Base-by-base conservation (phyloP, 257 asterid genomes). In the Capsicum pubescens region DNA sequence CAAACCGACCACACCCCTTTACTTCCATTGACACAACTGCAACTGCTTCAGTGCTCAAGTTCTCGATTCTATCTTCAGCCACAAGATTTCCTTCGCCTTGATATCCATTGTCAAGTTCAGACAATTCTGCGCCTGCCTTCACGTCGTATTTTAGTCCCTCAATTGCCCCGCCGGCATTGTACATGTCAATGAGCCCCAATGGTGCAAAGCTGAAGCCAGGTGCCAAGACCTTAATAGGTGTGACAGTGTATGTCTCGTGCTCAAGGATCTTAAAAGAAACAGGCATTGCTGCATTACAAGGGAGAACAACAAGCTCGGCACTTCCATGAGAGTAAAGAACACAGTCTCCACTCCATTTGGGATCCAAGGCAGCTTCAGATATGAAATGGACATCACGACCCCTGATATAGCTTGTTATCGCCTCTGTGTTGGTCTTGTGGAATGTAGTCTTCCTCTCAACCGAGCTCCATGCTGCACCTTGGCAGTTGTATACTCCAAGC, bases 391-490 rank as follows among this genome's bases (percentile, higher is more conserved):
- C 98, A 42, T 94, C 98, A 2, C 93, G 88, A 17, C 94, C 96
- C 72, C 88, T 88, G 5, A 93, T 35, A 83, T 92, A 89, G 56
- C 97, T 96, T 0, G 96, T 88, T 72, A 94, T 80, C 0, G 94
- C 87, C 10, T 91, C 97, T 0, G 94, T 79, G n/a, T 84, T 87
- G 0, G 97, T 92, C 44, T 89, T 87, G 89, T 93, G 98, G 90
- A 92, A 91, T 7, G 94, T 93, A 87, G 90, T 93, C 93, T 91
- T 93, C 87, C 95, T 89, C 90, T 92, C 97, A 54, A 84, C 79
- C n/a, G 84, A 87, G 66, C 88, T 93, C 98, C 98, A 94, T 32
- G 98, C 95, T 74, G 98, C 98, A 48, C 97, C 98, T 76, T 93
- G 98, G 85, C 98, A 94, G 84, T 94, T 94, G 92, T 93, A 94